Evolutionary conservation across 108 stramenopile species (phyloP).

Genomic region (Chaetoceros muelleri): DNA sequence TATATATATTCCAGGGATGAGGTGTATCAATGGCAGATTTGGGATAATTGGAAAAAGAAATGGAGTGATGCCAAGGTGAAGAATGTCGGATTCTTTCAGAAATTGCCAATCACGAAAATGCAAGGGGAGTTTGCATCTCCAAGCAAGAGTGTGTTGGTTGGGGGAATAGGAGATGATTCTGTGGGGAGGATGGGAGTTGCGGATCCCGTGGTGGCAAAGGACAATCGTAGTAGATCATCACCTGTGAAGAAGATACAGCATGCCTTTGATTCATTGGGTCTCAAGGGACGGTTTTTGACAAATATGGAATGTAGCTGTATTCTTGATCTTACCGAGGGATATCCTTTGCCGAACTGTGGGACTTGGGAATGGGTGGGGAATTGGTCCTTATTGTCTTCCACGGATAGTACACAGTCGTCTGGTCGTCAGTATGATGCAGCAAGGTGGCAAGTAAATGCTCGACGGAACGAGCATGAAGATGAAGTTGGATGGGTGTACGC

Average conservation of each 20-base stretch:
- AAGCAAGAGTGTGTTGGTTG: neutral
- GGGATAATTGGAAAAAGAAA: slow-evolving; percentile 16
- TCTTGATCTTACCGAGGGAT: slow-evolving; percentile 35
- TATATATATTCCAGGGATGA: slow-evolving; percentile 29
- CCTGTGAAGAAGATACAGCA: neutral
- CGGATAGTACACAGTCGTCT: slow-evolving; percentile 3
- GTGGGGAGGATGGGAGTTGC: slow-evolving; percentile 16
- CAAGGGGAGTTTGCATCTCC: neutral
- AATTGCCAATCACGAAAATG: slow-evolving; percentile 28
- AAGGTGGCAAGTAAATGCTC: neutral
- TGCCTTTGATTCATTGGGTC: slow-evolving; percentile 8
- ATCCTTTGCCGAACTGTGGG: slow-evolving; percentile 37
- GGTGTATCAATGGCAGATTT: slow-evolving; percentile 52
- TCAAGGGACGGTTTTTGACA: slow-evolving; percentile 35
- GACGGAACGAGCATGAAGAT: slow-evolving; percentile 16
- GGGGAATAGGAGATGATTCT: neutral
- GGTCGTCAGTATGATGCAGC: neutral
- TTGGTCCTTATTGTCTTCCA: slow-evolving; percentile 34
- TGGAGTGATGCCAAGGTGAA: slow-evolving; percentile 24
- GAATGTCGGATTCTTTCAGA: slow-evolving; percentile 29
- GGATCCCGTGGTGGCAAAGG: neutral
- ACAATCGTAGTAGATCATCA: slow-evolving; percentile 1
- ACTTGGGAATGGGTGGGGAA: slow-evolving; percentile 43
- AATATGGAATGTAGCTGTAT: slow-evolving; percentile 19
- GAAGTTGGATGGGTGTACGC: slow-evolving; percentile 44